Evolutionary conservation across 2,329 filamentous ascomycete species (phyloP).

Genomic region (Epichloe gansuensis): DNA sequence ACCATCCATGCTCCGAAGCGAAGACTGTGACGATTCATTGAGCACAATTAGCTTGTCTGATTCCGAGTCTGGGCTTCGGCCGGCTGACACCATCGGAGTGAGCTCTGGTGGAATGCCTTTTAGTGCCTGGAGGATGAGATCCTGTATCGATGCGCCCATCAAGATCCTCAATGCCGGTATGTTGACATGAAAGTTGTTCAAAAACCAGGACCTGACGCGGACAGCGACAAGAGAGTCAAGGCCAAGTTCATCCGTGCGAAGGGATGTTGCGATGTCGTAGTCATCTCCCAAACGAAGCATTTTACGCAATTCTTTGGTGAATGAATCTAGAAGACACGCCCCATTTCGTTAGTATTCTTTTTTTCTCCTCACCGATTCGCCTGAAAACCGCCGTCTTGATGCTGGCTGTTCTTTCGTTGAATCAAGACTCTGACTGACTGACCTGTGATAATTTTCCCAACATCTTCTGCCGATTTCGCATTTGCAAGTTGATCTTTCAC

Average conservation of each 20-base stretch:
- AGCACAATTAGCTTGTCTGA: not conserved
- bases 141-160: constrained; percentile 8
- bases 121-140: constrained; percentile 5
- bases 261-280: not conserved
- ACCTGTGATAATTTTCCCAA: not conserved
- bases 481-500: not conserved
- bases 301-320: not conserved
- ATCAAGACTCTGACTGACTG: not conserved
- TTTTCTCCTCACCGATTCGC: too few relatives aligned
- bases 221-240: constrained; percentile 22
- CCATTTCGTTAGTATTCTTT: not conserved
- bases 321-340: not conserved
- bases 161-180: constrained; percentile 32
- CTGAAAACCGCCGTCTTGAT: too few relatives aligned
- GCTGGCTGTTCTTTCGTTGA: not conserved
- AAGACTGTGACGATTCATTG: not conserved
- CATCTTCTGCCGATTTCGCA: not conserved
- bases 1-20: not conserved
- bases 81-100: not conserved
- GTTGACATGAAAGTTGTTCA: constrained; percentile 29
- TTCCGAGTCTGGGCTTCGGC: not conserved
- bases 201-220: constrained; percentile 36
- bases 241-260: constrained; percentile 11
- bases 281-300: not conserved
- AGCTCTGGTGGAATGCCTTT: not conserved